A percentile compares a stretch with the other conserved stretches of the same genome.
phyloP scores from a whole-genome alignment of 1,139 yeast genomes.

The Saccharomyces hybrid region DNA sequence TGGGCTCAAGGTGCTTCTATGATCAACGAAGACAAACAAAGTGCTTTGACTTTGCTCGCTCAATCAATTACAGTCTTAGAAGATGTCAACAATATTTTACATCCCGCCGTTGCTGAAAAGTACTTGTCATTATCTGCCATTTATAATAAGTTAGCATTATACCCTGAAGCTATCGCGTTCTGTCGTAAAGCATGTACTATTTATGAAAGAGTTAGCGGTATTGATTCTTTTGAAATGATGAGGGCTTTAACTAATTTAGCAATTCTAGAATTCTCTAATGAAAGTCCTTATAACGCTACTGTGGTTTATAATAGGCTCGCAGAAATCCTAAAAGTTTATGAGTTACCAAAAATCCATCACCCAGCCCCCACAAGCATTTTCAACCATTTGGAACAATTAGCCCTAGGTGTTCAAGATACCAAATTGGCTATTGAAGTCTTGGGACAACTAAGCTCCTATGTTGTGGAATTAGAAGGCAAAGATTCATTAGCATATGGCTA shows the following conservation, averaged over 20 bases:
- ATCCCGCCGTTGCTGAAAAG: conserved; percentile 69
- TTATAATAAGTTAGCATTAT: conserved; percentile 54
- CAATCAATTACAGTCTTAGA: conserved; percentile 72
- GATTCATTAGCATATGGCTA: conserved; percentile 57
- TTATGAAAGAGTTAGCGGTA: conserved; percentile 72
- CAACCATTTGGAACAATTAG: conserved; percentile 48
- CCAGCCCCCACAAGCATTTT: conserved; percentile 66
- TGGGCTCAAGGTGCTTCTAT: conserved; percentile 62
- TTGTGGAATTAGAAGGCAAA: conserved; percentile 46
- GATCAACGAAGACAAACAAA: conserved; percentile 36
- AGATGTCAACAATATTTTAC: conserved; percentile 77
- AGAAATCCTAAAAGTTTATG: conserved; percentile 41
- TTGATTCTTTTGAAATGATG: conserved; percentile 71
- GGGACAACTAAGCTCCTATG: conserved; percentile 41
- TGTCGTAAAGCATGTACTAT: conserved; percentile 67
- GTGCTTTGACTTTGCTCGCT: conserved; percentile 50
- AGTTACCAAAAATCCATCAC: conserved; percentile 51
- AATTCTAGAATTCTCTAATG: conserved; percentile 55
- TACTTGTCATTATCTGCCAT: conserved; percentile 59
- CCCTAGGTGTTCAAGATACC: conserved; percentile 34
- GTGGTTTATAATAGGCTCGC: conserved; percentile 40
- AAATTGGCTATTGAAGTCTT: conserved; percentile 45
- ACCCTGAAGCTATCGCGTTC: conserved; percentile 55
- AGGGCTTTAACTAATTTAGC: conserved; percentile 72
- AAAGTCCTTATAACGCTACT: conserved; percentile 55